These are phyloP conservation scores for Solanum clarkiae DNA, from an alignment of 257 asterid genomes.

Conservation along the genomic window DNA sequence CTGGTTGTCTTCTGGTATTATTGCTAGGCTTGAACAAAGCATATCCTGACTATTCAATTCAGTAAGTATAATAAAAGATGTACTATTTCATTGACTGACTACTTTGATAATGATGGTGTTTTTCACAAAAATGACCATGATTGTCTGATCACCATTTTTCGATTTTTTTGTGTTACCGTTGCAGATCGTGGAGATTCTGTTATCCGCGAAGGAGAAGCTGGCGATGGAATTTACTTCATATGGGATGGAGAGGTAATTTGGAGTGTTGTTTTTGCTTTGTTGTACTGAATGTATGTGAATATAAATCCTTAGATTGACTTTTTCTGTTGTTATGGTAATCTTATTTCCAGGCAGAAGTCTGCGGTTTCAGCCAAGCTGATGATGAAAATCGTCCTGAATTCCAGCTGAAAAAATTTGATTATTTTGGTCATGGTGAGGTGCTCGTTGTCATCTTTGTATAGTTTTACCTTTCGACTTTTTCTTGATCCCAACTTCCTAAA, in stretches of 20 bases:
- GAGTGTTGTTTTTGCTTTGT: conserved; percentile 1
- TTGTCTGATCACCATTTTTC: neutral
- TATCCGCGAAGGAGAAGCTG: conserved; percentile 75
- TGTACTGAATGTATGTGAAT: neutral
- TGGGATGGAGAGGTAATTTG: conserved; percentile 84
- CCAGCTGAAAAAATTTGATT: conserved; percentile 61
- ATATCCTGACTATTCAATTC: neutral
- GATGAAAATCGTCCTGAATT: conserved; percentile 51
- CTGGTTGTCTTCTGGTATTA: neutral
- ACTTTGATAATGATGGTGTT: neutral
- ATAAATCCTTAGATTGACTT: neutral
- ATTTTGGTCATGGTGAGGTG: conserved; percentile 82
- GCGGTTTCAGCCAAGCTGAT: conserved; percentile 52
- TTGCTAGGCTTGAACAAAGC: neutral
- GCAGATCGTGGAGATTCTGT: conserved; percentile 67
- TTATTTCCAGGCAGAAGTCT: conserved; percentile 66
- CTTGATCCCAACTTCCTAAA: neutral
- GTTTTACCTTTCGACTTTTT: neutral
- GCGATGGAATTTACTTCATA: conserved; percentile 71
- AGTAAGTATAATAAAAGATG: neutral
- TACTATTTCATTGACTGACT: neutral
- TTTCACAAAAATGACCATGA: neutral
- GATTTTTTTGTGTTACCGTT: neutral
- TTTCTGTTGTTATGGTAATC: neutral
- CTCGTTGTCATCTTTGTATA: neutral